Percentiles rank a stretch among this genome's conserved stretches.
These are phyloP conservation scores for Xylaria sp. DNA, from an alignment of 2,329 filamentous ascomycete species.

Conservation along the genomic window DNA sequence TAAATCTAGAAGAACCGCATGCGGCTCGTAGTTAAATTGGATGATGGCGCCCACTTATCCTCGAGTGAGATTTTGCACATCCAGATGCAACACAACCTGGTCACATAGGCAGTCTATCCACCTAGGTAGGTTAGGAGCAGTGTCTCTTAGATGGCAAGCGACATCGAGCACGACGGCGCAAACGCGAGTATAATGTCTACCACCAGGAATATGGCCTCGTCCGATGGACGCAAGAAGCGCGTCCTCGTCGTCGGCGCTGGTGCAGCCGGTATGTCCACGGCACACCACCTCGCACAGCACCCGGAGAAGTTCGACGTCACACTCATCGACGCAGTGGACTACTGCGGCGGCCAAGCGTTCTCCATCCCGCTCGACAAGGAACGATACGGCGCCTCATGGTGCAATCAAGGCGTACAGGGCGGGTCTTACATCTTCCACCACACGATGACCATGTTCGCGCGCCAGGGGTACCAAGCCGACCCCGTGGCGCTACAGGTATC, in stretches of 20 bases:
- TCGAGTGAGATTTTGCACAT: too few species aligned
- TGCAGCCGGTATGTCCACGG: conserved; percentile 59
- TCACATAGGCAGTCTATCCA: too few species aligned
- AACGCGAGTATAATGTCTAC: conserved; percentile 35
- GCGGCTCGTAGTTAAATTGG: background rate
- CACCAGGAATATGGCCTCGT: conserved; percentile 22
- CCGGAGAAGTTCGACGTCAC: conserved; percentile 65
- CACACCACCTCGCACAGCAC: conserved; percentile 64
- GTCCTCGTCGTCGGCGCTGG: conserved; percentile 51
- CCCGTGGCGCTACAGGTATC: conserved; percentile 61
- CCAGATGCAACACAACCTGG: too few species aligned
- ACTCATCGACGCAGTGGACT: conserved; percentile 60
- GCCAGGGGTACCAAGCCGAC: conserved; percentile 59
- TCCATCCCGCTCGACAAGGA: conserved; percentile 65
- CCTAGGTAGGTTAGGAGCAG: too few species aligned
- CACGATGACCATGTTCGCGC: conserved; percentile 63
- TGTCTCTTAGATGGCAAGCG: conserved; percentile 16
- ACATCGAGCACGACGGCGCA: conserved; percentile 31
- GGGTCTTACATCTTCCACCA: conserved; percentile 65
- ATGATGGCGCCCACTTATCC: background rate
- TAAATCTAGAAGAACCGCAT: background rate
- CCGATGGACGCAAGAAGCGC: conserved; percentile 40
- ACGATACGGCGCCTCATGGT: conserved; percentile 64
- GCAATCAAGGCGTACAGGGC: conserved; percentile 67
- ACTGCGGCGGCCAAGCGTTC: conserved; percentile 68